A percentile compares a stretch with the other conserved stretches of the same genome.
These are phyloP conservation scores for Barnettozyma wickerhamii DNA, from an alignment of 805 yeast genomes.

Conservation along the genomic window DNA sequence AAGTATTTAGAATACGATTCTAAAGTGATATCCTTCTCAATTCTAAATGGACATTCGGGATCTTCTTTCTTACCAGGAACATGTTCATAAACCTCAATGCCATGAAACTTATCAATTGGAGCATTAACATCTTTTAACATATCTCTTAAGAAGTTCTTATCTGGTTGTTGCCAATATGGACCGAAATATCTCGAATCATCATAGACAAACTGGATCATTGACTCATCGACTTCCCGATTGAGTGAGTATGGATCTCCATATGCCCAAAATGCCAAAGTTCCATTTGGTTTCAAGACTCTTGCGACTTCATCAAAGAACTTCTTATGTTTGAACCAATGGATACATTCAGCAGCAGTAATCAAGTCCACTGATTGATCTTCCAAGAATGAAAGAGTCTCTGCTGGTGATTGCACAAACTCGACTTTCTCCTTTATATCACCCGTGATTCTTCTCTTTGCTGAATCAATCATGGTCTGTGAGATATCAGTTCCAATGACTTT, in stretches of 20 bases:
- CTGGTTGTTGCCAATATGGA: conserved; percentile 85
- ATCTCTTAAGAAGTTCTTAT: conserved; percentile 50
- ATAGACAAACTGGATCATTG: conserved; percentile 49
- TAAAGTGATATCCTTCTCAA: background rate
- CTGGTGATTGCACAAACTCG: conserved; percentile 21
- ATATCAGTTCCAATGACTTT: conserved; percentile 60
- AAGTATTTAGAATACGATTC: background rate
- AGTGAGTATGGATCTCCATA: conserved; percentile 68
- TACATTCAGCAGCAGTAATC: conserved; percentile 77
- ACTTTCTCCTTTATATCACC: conserved; percentile 13
- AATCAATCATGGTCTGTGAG: conserved; percentile 50
- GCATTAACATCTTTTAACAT: conserved; percentile 39
- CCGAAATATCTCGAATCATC: conserved; percentile 48
- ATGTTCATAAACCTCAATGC: conserved; percentile 32
- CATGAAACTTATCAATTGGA: conserved; percentile 38
- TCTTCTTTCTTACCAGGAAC: conserved; percentile 17
- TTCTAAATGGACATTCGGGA: conserved; percentile 5
- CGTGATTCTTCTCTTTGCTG: conserved; percentile 32
- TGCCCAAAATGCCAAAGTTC: conserved; percentile 75
- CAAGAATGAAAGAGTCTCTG: conserved; percentile 23
- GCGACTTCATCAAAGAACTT: conserved; percentile 46
- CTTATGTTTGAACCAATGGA: conserved; percentile 76
- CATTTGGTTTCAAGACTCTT: conserved; percentile 50
- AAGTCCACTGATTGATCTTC: conserved; percentile 48
- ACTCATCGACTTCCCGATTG: conserved; percentile 50